Evolutionary conservation across 495 filamentous ascomycete species (phyloP).

Genomic region (Hypomontagnella submonticulosa): DNA sequence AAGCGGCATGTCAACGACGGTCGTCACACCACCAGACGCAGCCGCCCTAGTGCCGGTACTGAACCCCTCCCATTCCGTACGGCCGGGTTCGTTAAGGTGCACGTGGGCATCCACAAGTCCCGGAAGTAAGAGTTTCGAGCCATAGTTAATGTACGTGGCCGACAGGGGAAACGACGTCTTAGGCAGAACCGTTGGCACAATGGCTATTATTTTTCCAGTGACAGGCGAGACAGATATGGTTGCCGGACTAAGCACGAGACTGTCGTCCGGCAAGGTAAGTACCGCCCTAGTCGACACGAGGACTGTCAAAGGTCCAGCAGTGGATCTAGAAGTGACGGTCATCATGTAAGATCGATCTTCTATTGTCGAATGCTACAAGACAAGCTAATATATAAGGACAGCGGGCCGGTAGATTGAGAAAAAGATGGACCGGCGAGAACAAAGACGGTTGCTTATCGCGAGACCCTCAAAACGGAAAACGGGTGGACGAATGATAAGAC

Average conservation of each 20-base stretch:
- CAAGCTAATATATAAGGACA: slow-evolving; percentile 29
- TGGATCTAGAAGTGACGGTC: slow-evolving; percentile 35
- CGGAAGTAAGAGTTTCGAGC: slow-evolving; percentile 86
- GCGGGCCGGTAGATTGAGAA: slow-evolving; percentile 14
- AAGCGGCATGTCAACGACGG: slow-evolving; percentile 96
- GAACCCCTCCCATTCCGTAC: slow-evolving; percentile 99
- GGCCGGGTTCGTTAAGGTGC: slow-evolving; percentile 95
- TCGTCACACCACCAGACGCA: slow-evolving; percentile 97
- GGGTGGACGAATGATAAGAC: slow-evolving; percentile 30
- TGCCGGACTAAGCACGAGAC: slow-evolving; percentile 63
- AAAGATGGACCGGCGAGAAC: slow-evolving; percentile 22
- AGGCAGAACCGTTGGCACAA: slow-evolving; percentile 79
- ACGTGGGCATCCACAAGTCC: slow-evolving; percentile 97
- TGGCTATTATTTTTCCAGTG: slow-evolving; percentile 86
- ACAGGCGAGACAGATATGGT: slow-evolving; percentile 81
- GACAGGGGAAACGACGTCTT: slow-evolving; percentile 74
- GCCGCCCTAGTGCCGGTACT: slow-evolving; percentile 92
- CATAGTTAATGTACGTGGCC: slow-evolving; percentile 82
- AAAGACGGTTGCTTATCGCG: slow-evolving; percentile 36
- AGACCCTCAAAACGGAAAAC: slow-evolving; percentile 7
- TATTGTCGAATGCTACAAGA: slow-evolving; percentile 10
- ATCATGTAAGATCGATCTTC: slow-evolving; percentile 39
- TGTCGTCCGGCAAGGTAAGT: slow-evolving; percentile 72
- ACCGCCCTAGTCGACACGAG: slow-evolving; percentile 86
- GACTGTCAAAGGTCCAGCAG: slow-evolving; percentile 60